Evolutionary conservation across 106 monocot species (phyloP), one percentile per base, ranked within the genome.

Genomic region (Dendrobium nobile): DNA sequence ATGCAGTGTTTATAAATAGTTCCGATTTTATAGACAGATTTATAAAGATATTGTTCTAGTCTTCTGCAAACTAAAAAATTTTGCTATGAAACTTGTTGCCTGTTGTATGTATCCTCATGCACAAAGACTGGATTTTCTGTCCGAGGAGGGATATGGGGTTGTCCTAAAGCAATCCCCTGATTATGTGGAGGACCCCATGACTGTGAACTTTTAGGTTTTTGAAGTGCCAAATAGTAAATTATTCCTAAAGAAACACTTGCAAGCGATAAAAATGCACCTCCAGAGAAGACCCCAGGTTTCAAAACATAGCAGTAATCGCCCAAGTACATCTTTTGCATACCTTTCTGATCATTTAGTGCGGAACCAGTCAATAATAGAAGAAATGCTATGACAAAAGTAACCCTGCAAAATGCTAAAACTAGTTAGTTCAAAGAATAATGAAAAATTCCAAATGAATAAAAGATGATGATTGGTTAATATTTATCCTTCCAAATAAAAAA

Each of bases 231-330:
- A 31, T 31, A 31, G 31, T 31, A 31, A 31, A 31, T 31, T 1
- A 1, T 31, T 31, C 31, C 31, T 31, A 93, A 77, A 2, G 81
- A 44, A 6, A 83, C 79, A 9, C 88, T 90, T 7, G 81, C 81
- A 24, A 90, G 84, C 13, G 90, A 82, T 10, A 90, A 78, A 22
- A 88, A 51, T 0, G 88, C 90, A 19, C 81, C 92, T 20, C 81
- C 85, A 0, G 88, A 75, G 80, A 90, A 90, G 37, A 93, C 88
- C 18, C 92, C 90, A 2, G 88, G 81, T 82, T 87, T 93, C 80
- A 90, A 82, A 20, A 90, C 85, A 48, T 86, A 88, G 78, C 92
- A 93, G 70, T 85, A 88, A 79, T 81, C 22, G 24, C 75, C 80
- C 22, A 83, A 78, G 56, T 84, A 84, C 82, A 87, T 81, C 37